A percentile compares a stretch with the other conserved stretches of the same genome.
These are phyloP conservation scores for Clarireedia hainanense DNA, from an alignment of 2,329 filamentous ascomycete genomes.

Conservation along the genomic window DNA sequence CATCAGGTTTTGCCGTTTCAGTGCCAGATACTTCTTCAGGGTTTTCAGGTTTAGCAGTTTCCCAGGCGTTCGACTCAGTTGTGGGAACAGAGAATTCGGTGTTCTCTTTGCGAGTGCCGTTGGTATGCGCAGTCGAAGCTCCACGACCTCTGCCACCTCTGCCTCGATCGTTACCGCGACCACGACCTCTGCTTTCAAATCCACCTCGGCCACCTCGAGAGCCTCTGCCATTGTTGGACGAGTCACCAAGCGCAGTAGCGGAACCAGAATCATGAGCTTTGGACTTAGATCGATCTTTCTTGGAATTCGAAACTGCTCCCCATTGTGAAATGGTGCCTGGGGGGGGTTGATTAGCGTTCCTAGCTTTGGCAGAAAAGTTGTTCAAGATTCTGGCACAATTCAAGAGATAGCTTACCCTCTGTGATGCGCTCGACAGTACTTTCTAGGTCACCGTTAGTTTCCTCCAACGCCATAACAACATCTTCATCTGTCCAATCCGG, in stretches of 20 bases:
- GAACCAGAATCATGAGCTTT: slow-evolving; percentile 53
- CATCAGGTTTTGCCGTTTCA: slow-evolving; percentile 30
- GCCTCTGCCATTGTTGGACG: slow-evolving; percentile 37
- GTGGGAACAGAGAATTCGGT: slow-evolving; percentile 57
- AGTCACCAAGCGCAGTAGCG: slow-evolving; percentile 44
- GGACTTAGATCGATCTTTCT: slow-evolving; percentile 64
- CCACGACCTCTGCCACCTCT: slow-evolving; percentile 53
- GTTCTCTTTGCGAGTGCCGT: slow-evolving; percentile 54
- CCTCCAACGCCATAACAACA: slow-evolving; percentile 84
- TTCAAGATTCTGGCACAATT: not conserved
- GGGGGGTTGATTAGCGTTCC: slow-evolving; percentile 5
- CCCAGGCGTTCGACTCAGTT: slow-evolving; percentile 60
- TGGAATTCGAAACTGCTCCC: slow-evolving; percentile 74
- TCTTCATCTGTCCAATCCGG: slow-evolving; percentile 93
- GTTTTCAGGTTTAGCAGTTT: slow-evolving; percentile 34
- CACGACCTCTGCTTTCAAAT: slow-evolving; percentile 52
- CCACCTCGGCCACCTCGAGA: slow-evolving; percentile 51
- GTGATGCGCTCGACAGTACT: slow-evolving; percentile 70
- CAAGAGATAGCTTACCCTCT: slow-evolving; percentile 49
- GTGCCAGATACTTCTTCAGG: not conserved
- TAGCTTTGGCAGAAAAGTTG: not conserved
- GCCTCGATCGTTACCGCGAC: slow-evolving; percentile 55
- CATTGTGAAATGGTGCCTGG: slow-evolving; percentile 74
- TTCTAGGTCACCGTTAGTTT: slow-evolving; percentile 73
- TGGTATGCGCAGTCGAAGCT: slow-evolving; percentile 52